Evolutionary conservation across 306 rosid species (phyloP), one percentile per base, ranked within the genome.

Genomic region (barrel medic (Medicago truncatula)): DNA sequence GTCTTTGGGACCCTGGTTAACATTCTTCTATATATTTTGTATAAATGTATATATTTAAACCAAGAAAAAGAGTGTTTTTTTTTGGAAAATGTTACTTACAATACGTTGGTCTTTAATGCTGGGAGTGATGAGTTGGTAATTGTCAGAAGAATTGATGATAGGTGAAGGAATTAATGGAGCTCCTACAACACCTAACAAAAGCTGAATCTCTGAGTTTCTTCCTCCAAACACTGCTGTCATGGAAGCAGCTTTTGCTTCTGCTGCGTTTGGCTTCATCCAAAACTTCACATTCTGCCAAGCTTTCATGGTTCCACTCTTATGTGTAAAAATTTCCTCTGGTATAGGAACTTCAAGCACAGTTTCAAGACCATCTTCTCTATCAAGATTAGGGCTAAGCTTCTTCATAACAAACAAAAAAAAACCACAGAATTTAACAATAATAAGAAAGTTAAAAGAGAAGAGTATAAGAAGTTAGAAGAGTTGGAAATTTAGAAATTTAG

Each of bases 271-370:
- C 36, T 86, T 89, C 81, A 93, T 82, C 98, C 97, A 93, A 0
- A 88, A 81, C 82, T 87, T 93, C 91, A 93, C 85, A 84, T 84
- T 84, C 14, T 89, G 85, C 98, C 98, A 93, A 10, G 96, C 94
- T 10, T 77, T 78, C 1, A 69, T 73, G 50, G 78, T 49, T 68
- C 78, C 73, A 70, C 80, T 85, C 82, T 83, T 89, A 76, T 80
- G 83, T 15, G 67, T 83, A 8, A 85, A 79, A 78, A 87, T 94
- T 77, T 94, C 96, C 21, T 94, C 98, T 0, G 97, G 98, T n/a
- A 94, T 81, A 23, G 97, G 98, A 8, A 94, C 98, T 74, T 94
- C 98, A n/a, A 94, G 95, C 65, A 94, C 98, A 0, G 98, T 94
- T 47, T 94, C 97, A 59, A 94, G 96, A 3, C 93, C 93, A 73